Evolutionary conservation across 805 yeast species (phyloP).

Genomic region (Blastobotrys americana): DNA sequence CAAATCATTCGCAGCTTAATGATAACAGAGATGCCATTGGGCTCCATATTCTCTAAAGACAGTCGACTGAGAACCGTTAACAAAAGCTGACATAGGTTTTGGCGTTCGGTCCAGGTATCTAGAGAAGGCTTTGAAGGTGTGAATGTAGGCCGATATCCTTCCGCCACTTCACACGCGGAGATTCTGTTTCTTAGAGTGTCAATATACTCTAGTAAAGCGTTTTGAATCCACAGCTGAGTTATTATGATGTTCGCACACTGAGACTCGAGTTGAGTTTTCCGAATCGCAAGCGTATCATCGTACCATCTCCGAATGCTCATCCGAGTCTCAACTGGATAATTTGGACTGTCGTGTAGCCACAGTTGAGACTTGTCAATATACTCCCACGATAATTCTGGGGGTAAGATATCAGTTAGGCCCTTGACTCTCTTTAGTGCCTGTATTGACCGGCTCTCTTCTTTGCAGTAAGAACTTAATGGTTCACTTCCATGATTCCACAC

Average conservation of each 20-base stretch:
- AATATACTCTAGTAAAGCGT: constrained; percentile 8
- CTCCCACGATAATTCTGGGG: constrained; percentile 6
- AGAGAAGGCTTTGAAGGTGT: constrained; percentile 1
- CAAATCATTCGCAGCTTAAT: constrained; percentile 10
- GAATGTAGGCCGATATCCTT: neutral
- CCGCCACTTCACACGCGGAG: constrained; percentile 1
- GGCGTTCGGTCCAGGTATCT: constrained; percentile 11
- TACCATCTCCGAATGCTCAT: constrained; percentile 5
- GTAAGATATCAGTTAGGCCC: constrained; percentile 3
- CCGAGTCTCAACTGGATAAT: constrained; percentile 2
- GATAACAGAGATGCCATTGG: constrained; percentile 12
- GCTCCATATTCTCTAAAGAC: constrained; percentile 14
- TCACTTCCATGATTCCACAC: neutral
- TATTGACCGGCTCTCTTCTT: constrained; percentile 5
- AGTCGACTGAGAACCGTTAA: constrained; percentile 8
- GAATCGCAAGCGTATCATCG: neutral
- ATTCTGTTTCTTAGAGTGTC: constrained; percentile 1
- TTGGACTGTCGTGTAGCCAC: neutral
- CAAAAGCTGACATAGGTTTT: constrained; percentile 8
- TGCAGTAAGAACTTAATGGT: neutral
- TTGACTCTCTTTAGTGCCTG: constrained; percentile 6
- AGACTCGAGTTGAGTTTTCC: constrained; percentile 8
- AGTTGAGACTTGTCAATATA: neutral
- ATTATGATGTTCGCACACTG: constrained; percentile 10
- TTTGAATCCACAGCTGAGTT: constrained; percentile 12